phyloP scores from a whole-genome alignment of 2,329 filamentous ascomycete species.

The Diaporthe sp. region DNA sequence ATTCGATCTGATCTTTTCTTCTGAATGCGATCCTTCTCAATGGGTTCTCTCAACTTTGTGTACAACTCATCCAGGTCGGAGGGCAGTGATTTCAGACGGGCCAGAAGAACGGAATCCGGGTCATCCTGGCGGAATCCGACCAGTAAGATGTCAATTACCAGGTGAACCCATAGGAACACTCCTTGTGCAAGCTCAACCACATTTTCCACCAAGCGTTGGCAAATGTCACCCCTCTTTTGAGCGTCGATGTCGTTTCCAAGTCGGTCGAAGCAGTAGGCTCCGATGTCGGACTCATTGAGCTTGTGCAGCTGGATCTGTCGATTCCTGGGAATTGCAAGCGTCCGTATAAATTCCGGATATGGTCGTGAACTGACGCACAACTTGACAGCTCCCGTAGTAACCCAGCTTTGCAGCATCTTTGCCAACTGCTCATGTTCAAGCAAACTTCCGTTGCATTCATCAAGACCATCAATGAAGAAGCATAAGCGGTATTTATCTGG shows the following conservation, averaged over 20 bases:
- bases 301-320: not conserved
- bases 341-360: slow-evolving; percentile 1
- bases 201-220: not conserved
- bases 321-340: not conserved
- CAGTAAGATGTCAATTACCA: slow-evolving; percentile 7
- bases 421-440: not conserved
- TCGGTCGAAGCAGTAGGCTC: not conserved
- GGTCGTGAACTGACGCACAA: slow-evolving; percentile 30
- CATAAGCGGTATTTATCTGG: not conserved
- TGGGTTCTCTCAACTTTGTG: slow-evolving; percentile 5
- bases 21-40: not conserved
- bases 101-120: not conserved
- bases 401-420: not conserved
- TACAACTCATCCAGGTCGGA: slow-evolving; percentile 14
- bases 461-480: slow-evolving; percentile 31
- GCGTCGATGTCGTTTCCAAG: not conserved
- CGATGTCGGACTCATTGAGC: slow-evolving; percentile 25
- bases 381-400: not conserved
- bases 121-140: slow-evolving; percentile 1
- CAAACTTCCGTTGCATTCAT: slow-evolving; percentile 17
- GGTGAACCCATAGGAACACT: slow-evolving; percentile 31
- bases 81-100: not conserved
- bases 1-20: not conserved
- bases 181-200: slow-evolving; percentile 3
- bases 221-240: not conserved